Evolutionary conservation across 2,329 filamentous ascomycete genomes (phyloP).

Genomic region (Akanthomyces dipterigenus): DNA sequence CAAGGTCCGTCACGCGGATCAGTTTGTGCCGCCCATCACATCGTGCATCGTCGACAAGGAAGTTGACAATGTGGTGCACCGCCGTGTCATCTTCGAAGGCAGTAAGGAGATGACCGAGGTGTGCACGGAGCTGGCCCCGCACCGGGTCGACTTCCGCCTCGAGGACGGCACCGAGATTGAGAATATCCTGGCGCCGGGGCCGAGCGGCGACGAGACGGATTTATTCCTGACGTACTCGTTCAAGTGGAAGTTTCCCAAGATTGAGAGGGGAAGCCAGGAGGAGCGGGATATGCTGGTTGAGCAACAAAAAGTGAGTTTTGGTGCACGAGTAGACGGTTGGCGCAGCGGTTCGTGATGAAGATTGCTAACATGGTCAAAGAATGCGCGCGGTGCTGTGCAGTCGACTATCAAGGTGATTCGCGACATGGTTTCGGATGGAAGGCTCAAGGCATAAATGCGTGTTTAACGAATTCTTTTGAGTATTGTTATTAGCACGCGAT

Average conservation of each 20-base stretch:
- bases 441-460: slow-evolving; percentile 3
- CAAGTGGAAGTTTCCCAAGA: slow-evolving; percentile 21
- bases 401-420: slow-evolving; percentile 21
- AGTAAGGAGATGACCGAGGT: slow-evolving; percentile 20
- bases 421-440: slow-evolving; percentile 17
- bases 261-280: slow-evolving; percentile 18
- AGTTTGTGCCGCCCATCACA: slow-evolving; percentile 23
- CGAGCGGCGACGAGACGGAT: slow-evolving; percentile 17
- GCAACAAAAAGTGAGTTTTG: slow-evolving; percentile 19
- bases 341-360: background rate
- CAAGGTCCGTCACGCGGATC: slow-evolving; percentile 22
- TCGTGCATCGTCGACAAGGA: slow-evolving; percentile 13
- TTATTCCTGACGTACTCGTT: slow-evolving; percentile 29
- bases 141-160: slow-evolving; percentile 24
- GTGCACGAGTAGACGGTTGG: background rate
- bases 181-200: slow-evolving; percentile 24
- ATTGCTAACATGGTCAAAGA: slow-evolving; percentile 14
- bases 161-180: slow-evolving; percentile 25
- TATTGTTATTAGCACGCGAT: too few species aligned
- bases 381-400: slow-evolving; percentile 22
- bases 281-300: slow-evolving; percentile 15
- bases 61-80: slow-evolving; percentile 12
- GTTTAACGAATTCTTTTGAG: background rate
- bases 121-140: slow-evolving; percentile 24
- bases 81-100: slow-evolving; percentile 19